These are phyloP conservation scores for Lactarius pseudohatsudake DNA, from an alignment of 768 basidiomycete genomes.

Conservation along the genomic window DNA sequence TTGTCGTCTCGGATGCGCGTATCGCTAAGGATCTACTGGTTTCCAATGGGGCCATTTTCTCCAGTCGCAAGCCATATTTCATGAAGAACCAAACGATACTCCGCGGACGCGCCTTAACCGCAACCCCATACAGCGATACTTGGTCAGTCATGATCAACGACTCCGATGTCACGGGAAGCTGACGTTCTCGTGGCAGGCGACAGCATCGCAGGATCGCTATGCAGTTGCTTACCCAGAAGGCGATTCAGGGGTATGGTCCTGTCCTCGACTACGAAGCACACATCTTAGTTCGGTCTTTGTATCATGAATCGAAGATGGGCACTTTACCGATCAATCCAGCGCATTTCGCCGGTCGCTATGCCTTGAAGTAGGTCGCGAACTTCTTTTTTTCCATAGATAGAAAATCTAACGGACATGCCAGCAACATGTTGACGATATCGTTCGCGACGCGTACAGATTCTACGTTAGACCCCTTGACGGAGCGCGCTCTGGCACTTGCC, in stretches of 20 bases:
- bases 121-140: conserved; percentile 44
- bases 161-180: neutral
- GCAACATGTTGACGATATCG: conserved; percentile 47
- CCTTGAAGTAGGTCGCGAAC: conserved; percentile 30
- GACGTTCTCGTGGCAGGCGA: conserved; percentile 34
- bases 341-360: conserved; percentile 41
- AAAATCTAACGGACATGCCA: conserved; percentile 29
- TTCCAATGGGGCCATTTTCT: conserved; percentile 47
- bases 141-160: conserved; percentile 35
- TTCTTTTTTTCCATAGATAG: neutral
- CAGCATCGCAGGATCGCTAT: conserved; percentile 45
- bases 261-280: conserved; percentile 43
- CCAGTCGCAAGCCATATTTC: conserved; percentile 47
- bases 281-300: conserved; percentile 42
- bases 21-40: conserved; percentile 48
- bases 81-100: conserved; percentile 48
- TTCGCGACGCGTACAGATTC: conserved; percentile 45
- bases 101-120: conserved; percentile 45
- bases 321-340: conserved; percentile 40
- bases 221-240: conserved; percentile 36
- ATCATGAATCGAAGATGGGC: conserved; percentile 37
- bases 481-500: conserved; percentile 39
- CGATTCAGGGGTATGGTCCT: conserved; percentile 40
- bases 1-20: conserved; percentile 46
- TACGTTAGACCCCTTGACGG: conserved; percentile 41